These are phyloP conservation scores for Elongisporangium senticosum DNA, from an alignment of 352 stramenopile genomes.

Conservation along the genomic window DNA sequence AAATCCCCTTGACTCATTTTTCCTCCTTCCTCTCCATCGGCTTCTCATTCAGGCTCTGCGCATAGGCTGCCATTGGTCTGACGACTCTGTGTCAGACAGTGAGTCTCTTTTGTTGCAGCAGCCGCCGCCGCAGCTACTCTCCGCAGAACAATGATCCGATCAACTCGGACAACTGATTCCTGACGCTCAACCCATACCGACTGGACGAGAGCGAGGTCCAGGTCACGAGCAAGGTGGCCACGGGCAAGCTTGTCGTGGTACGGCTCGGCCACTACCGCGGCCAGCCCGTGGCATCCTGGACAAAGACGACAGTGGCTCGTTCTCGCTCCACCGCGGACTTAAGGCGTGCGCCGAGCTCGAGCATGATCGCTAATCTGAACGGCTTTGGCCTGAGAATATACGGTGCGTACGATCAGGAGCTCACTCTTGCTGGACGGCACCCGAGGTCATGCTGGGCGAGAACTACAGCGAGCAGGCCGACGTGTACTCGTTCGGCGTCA, in stretches of 20 bases:
- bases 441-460: slow-evolving; percentile 84
- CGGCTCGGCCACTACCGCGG: slow-evolving; percentile 86
- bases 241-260: slow-evolving; percentile 72
- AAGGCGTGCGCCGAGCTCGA: slow-evolving; percentile 72
- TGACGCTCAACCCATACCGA: slow-evolving; percentile 60
- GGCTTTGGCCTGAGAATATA: slow-evolving; percentile 83
- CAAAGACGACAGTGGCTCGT: slow-evolving; percentile 57
- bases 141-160: too few relatives aligned
- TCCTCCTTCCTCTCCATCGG: too few relatives aligned
- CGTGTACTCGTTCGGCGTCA: slow-evolving; percentile 86
- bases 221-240: slow-evolving; percentile 78
- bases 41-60: too few relatives aligned
- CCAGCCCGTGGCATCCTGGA: slow-evolving; percentile 84
- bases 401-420: slow-evolving; percentile 79
- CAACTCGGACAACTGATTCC: slow-evolving; percentile 60
- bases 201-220: slow-evolving; percentile 78
- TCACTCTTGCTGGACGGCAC: slow-evolving; percentile 81
- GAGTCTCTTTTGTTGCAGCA: too few relatives aligned
- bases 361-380: slow-evolving; percentile 78
- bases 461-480: slow-evolving; percentile 85
- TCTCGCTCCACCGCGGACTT: slow-evolving; percentile 77
- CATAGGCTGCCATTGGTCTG: too few relatives aligned
- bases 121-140: too few relatives aligned
- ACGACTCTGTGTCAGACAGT: too few relatives aligned
- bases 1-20: too few relatives aligned